A percentile compares a stretch with the other conserved stretches of the same genome.
These are phyloP conservation scores for Aurantiochytrium sp. DNA, from an alignment of 108 stramenopile genomes.

Conservation along the genomic window DNA sequence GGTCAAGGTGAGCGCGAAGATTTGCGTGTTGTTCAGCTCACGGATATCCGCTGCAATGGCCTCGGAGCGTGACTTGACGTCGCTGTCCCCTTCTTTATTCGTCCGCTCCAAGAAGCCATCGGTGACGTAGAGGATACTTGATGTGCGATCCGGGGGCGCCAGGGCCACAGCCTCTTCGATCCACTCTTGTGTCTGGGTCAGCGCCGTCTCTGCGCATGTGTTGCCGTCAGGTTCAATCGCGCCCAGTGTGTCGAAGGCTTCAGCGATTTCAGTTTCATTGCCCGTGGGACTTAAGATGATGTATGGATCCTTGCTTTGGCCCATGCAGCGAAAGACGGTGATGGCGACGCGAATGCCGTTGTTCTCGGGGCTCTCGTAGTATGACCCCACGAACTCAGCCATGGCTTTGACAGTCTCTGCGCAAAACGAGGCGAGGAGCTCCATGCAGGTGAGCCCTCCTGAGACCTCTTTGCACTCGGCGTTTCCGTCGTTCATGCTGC, in stretches of 20 bases:
- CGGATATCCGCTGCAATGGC: not conserved
- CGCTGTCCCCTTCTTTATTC: not conserved
- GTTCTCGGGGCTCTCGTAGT: not conserved
- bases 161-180: not conserved
- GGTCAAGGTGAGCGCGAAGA: not conserved
- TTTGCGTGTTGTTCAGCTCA: not conserved
- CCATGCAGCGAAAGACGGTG: not conserved
- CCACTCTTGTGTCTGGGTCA: not conserved
- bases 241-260: not conserved
- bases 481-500: not conserved
- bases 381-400: not conserved
- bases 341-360: not conserved
- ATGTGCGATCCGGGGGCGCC: not conserved
- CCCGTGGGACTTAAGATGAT: not conserved
- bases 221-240: not conserved
- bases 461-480: not conserved
- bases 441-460: not conserved
- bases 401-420: not conserved
- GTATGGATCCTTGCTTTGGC: not conserved
- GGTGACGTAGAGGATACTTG: not conserved
- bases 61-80: not conserved
- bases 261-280: not conserved
- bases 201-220: slow-evolving; percentile 9
- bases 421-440: not conserved
- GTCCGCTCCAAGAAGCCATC: not conserved